Base-by-base conservation (phyloP, 768 basidiomycete species). In the Boletus vinaceobasis region DNA sequence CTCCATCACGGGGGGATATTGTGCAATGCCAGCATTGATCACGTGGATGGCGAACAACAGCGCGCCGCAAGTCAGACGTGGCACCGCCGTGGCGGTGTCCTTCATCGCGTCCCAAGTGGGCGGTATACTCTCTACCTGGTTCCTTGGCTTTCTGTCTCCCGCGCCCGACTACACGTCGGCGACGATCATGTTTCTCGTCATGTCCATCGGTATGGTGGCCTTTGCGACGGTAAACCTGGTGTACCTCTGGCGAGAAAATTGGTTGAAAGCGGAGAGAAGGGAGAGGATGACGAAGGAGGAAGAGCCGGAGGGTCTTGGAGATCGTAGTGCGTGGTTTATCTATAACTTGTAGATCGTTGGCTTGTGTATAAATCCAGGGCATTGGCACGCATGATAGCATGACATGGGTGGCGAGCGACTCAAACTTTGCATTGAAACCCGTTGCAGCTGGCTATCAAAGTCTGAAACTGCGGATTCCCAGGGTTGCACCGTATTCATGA, bases 11-110 rank as follows among this genome's bases (percentile, higher is more conserved):
- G 83, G 85, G 6, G 72, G 75, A 0, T 86, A 83, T 64, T 68
- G 75, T 35, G 65, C 74, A 1, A 81, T 77, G 2, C 83, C 85
- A 0, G 71, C 82, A 0, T 64, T 82, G n/a, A 76, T 75, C 2
- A 77, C 84, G 0, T 87, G 85, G 85, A 70, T 75, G 48, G 76
- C 83, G 15, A 86, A 86, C 68, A 87, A 86, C 66, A 75, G 82
- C 81, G 59, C 35, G 76, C 58, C 31, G 37, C 23, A 23, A 23
- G 4, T 23, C 4, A 23, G 82, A 32, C 78, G 85, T 7, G 85
- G 83, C 2, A 84, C 84, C 1, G 74, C 78, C 19, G 75, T 86
- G 46, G 84, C 82, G 15, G 71, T 84, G 17, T 73, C 75, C 1
- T 80, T 81, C 55, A 80, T 78, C 57, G 73, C 79, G 74, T 79